phyloP scores from a whole-genome alignment of 768 basidiomycete species.

The Kwoniella dejecticola region DNA sequence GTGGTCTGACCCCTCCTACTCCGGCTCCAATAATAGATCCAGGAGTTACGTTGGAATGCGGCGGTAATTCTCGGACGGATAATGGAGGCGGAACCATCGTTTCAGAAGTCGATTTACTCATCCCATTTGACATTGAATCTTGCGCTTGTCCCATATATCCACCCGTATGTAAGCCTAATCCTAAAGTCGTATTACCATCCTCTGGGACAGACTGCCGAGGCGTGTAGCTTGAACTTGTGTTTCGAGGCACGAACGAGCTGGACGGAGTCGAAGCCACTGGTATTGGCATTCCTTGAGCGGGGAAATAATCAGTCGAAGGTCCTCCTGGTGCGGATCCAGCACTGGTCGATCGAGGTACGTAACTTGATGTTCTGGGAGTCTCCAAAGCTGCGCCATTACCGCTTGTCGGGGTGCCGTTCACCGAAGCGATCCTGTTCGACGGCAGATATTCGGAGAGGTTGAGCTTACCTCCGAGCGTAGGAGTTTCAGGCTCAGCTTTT shows the following conservation, averaged over 20 bases:
- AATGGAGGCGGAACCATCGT: slow-evolving; percentile 18
- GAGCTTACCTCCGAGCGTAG: slow-evolving; percentile 12
- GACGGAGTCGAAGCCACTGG: not conserved
- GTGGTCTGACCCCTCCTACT: slow-evolving; percentile 1
- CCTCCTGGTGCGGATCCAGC: not conserved
- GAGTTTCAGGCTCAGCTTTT: slow-evolving; percentile 21
- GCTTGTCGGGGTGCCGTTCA: not conserved
- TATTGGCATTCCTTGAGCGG: slow-evolving; percentile 13
- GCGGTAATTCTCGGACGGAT: slow-evolving; percentile 13
- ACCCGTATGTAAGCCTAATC: not conserved
- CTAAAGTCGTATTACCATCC: not conserved
- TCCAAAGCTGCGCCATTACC: not conserved
- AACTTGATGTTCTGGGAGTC: slow-evolving; percentile 15
- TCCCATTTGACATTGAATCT: not conserved
- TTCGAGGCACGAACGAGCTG: slow-evolving; percentile 19
- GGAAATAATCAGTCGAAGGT: slow-evolving; percentile 27
- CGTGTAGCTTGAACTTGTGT: slow-evolving; percentile 14
- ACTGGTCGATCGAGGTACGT: slow-evolving; percentile 22
- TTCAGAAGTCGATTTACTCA: slow-evolving; percentile 1
- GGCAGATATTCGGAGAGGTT: slow-evolving; percentile 30
- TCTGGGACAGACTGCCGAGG: slow-evolving; percentile 10
- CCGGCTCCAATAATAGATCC: too few relatives aligned
- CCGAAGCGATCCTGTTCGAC: slow-evolving; percentile 2
- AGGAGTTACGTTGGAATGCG: slow-evolving; percentile 9
- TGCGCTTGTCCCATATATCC: slow-evolving; percentile 1